Evolutionary conservation across 2,329 filamentous ascomycete species (phyloP).

Genomic region (Phoma herbarum): DNA sequence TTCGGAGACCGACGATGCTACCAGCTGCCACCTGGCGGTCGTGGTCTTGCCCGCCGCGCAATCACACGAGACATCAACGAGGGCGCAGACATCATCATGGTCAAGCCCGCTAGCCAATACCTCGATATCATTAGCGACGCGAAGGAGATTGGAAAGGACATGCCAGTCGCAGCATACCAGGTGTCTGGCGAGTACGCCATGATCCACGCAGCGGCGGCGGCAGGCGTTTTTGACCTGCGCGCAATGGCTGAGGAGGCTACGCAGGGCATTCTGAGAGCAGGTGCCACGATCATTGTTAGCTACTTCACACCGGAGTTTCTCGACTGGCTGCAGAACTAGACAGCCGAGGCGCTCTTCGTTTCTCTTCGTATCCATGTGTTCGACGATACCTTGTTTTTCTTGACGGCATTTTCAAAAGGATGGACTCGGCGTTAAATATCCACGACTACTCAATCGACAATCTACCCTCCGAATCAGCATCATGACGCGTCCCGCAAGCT

Average conservation of each 20-base stretch:
- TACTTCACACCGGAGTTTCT: slow-evolving; percentile 89
- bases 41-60: slow-evolving; percentile 88
- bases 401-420: slow-evolving; percentile 16
- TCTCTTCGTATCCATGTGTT: slow-evolving; percentile 1
- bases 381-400: slow-evolving; percentile 17
- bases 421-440: slow-evolving; percentile 19
- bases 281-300: slow-evolving; percentile 89
- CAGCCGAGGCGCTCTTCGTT: not conserved
- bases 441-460: slow-evolving; percentile 15
- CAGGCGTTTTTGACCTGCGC: slow-evolving; percentile 94
- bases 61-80: slow-evolving; percentile 90
- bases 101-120: slow-evolving; percentile 95
- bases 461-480: not conserved
- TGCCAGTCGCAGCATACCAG: slow-evolving; percentile 95
- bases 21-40: slow-evolving; percentile 90
- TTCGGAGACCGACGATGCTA: slow-evolving; percentile 98
- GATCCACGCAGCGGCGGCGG: slow-evolving; percentile 95
- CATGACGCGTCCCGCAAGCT: not conserved
- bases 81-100: slow-evolving; percentile 98
- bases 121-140: slow-evolving; percentile 98
- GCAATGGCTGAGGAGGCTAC: slow-evolving; percentile 94
- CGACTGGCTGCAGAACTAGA: slow-evolving; percentile 63
- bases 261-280: slow-evolving; percentile 90
- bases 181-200: slow-evolving; percentile 97
- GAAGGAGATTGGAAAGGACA: slow-evolving; percentile 89